Evolutionary conservation across 2,329 filamentous ascomycete species (phyloP).

Genomic region (Monosporascus sp.): DNA sequence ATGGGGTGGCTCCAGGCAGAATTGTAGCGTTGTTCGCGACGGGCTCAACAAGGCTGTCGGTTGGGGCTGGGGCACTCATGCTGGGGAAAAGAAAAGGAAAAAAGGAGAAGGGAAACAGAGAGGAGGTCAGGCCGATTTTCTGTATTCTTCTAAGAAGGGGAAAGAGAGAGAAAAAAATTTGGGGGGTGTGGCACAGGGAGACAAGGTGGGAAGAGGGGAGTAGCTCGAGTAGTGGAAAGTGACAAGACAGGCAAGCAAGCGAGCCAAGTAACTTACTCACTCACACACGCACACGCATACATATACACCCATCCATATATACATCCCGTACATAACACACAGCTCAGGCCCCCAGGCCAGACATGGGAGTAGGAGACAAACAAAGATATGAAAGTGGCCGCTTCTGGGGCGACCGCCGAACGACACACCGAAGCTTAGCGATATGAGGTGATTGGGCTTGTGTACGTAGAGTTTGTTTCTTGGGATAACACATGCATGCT

Average conservation of each 20-base stretch:
- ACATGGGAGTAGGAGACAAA: conserved; percentile 16
- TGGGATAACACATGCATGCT: too few relatives aligned
- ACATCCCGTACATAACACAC: too few relatives aligned
- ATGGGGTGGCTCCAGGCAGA: conserved; percentile 23
- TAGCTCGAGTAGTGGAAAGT: conserved; percentile 17
- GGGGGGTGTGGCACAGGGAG: conserved; percentile 26
- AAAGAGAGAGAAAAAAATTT: conserved; percentile 20
- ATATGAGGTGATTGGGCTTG: conserved; percentile 1
- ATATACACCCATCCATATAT: neutral
- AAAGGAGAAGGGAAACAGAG: conserved; percentile 23
- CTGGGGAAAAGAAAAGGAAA: conserved; percentile 26
- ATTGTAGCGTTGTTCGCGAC: conserved; percentile 27
- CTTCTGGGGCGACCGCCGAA: conserved; percentile 24
- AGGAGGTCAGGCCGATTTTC: conserved; percentile 21
- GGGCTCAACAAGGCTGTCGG: conserved; percentile 29
- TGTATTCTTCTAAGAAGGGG: conserved; percentile 18
- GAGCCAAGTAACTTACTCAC: conserved; percentile 15
- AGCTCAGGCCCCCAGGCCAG: conserved; percentile 1
- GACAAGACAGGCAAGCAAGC: conserved; percentile 9
- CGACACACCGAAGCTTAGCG: conserved; percentile 20
- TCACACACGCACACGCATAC: neutral
- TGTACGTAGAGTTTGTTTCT: too few relatives aligned
- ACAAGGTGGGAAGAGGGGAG: conserved; percentile 17
- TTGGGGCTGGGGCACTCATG: conserved; percentile 29
- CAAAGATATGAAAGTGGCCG: conserved; percentile 14